A percentile compares a stretch with the other conserved stretches of the same genome.
phyloP scores from a whole-genome alignment of 2,329 filamentous ascomycete species.

The Tolypocladium amazonense region DNA sequence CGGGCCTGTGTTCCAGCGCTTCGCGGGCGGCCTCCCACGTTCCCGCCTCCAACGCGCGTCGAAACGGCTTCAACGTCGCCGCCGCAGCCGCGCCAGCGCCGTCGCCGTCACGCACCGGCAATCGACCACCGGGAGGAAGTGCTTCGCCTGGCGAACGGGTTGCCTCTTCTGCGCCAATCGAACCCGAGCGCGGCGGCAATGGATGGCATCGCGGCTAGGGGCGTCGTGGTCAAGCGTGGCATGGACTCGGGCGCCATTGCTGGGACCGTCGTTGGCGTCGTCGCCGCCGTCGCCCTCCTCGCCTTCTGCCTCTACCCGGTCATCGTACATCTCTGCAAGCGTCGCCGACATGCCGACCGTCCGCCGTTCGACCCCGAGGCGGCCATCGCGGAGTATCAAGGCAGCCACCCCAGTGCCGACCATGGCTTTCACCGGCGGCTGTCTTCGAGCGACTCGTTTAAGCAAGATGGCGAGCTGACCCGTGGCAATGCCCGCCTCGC shows the following conservation, averaged over 20 bases:
- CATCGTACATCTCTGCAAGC: conserved; percentile 21
- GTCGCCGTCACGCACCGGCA: neutral
- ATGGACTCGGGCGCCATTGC: conserved; percentile 24
- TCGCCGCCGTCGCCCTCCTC: conserved; percentile 21
- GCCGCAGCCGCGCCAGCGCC: neutral
- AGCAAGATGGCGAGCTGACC: conserved; percentile 16
- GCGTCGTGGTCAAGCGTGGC: conserved; percentile 13
- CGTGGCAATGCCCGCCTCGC: conserved; percentile 9
- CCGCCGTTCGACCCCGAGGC: conserved; percentile 18
- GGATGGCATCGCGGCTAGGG: conserved; percentile 2
- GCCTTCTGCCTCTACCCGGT: conserved; percentile 29
- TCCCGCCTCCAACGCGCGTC: neutral
- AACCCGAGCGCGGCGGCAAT: neutral
- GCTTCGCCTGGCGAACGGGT: neutral
- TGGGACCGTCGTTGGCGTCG: conserved; percentile 24
- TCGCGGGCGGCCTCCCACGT: conserved; percentile 4
- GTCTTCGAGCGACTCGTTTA: conserved; percentile 26
- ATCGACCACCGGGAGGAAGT: neutral
- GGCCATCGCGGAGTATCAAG: conserved; percentile 10
- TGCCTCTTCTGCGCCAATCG: neutral
- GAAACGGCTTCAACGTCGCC: neutral
- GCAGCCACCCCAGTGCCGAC: conserved; percentile 4
- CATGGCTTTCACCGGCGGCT: conserved; percentile 16
- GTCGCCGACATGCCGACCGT: conserved; percentile 11
- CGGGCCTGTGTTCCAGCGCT: neutral